Conservation (phyloP, 768 basidiomycete species). For the Kwoniella sp. region DNA sequence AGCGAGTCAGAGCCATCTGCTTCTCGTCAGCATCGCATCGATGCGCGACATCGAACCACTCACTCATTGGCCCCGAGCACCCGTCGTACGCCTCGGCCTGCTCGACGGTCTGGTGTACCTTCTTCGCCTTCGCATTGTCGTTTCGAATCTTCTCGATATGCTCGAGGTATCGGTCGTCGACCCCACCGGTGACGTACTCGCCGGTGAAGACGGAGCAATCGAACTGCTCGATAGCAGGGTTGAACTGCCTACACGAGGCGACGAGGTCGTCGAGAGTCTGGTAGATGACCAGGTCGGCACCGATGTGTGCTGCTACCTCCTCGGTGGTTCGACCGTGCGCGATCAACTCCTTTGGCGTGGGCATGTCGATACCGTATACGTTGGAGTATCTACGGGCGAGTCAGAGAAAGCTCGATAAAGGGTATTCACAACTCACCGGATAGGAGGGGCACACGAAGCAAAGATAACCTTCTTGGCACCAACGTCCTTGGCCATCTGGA, state of each 20-base stretch:
- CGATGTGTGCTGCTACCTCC: slow-evolving; percentile 73
- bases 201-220: slow-evolving; percentile 99
- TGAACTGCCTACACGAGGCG: slow-evolving; percentile 76
- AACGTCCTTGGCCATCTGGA: slow-evolving; percentile 99
- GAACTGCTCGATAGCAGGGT: slow-evolving; percentile 68
- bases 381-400: slow-evolving; percentile 64
- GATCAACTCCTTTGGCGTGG: slow-evolving; percentile 86
- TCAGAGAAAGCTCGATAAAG: not conserved
- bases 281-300: slow-evolving; percentile 93
- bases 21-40: not conserved
- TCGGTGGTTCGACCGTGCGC: slow-evolving; percentile 69
- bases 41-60: slow-evolving; percentile 14
- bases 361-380: slow-evolving; percentile 99
- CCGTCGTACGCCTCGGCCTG: slow-evolving; percentile 36
- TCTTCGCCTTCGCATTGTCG: slow-evolving; percentile 70
- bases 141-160: slow-evolving; percentile 71
- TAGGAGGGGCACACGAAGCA: slow-evolving; percentile 94
- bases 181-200: slow-evolving; percentile 90
- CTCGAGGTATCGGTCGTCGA: slow-evolving; percentile 74
- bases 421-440: slow-evolving; percentile 61
- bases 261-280: slow-evolving; percentile 87
- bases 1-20: slow-evolving; percentile 49
- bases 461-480: slow-evolving; percentile 94
- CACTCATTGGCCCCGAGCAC: slow-evolving; percentile 51
- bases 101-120: slow-evolving; percentile 27